Evolutionary conservation across 164 flowering plant species (phyloP).

Genomic region (Warburgia ugandensis): DNA sequence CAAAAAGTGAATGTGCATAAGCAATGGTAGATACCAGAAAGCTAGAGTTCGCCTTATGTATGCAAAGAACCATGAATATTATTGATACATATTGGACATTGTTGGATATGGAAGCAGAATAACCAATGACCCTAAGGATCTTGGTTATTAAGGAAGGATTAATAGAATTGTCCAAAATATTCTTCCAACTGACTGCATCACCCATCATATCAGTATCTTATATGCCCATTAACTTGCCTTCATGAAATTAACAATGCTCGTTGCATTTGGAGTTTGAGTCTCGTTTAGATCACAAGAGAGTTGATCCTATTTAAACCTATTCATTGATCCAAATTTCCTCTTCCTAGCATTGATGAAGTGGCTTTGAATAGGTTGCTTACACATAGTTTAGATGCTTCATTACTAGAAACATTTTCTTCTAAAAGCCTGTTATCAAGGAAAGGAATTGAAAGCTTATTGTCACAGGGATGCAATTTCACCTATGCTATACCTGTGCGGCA

Average conservation of each 20-base stretch:
- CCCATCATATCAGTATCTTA: conserved; percentile 22
- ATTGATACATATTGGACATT: conserved; percentile 56
- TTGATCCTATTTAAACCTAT: conserved; percentile 58
- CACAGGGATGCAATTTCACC: no score
- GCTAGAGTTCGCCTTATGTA: conserved; percentile 18
- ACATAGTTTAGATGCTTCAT: conserved; percentile 24
- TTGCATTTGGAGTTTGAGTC: conserved; percentile 15
- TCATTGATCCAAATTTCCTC: conserved; percentile 81
- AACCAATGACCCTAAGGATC: conserved; percentile 68
- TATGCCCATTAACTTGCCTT: conserved; percentile 12
- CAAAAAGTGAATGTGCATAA: no score
- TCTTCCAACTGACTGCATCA: conserved; percentile 17
- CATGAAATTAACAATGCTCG: conserved; percentile 9
- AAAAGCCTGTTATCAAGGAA: conserved; percentile 23
- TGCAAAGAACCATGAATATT: conserved; percentile 69
- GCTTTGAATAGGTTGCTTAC: conserved; percentile 27
- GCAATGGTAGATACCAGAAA: not conserved
- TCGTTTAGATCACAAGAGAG: conserved; percentile 14
- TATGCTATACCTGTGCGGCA: no score
- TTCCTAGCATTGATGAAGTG: conserved; percentile 62
- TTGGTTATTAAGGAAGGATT: conserved; percentile 33
- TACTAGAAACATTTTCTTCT: conserved; percentile 25
- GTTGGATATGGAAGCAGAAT: conserved; percentile 45
- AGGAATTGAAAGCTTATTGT: conserved; percentile 21
- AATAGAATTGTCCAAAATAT: conserved; percentile 21